Evolutionary conservation across 805 yeast genomes (phyloP), one percentile per base, ranked within the genome.

Genomic region (Metschnikowia borealis): DNA sequence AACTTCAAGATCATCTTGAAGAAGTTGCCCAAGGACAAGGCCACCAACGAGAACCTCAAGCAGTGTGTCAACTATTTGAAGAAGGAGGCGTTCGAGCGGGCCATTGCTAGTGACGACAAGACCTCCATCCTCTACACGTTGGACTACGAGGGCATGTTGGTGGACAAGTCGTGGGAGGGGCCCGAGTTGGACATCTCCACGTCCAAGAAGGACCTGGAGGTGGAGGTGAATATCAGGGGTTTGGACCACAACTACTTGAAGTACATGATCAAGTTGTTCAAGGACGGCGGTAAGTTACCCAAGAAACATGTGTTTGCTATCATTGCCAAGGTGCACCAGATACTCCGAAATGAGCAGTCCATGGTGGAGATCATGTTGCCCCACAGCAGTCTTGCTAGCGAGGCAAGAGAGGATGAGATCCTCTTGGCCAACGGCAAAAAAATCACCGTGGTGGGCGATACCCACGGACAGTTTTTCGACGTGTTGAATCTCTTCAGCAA

Each of bases 401-500:
- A 18, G 26, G 42, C 32, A 5, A 36, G 39, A 3, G 53, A 49
- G 1, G 71, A 68, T 44, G 69, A 65, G 38, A 55, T 64, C 10
- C 11, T 65, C 10, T 58, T 67, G 38, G 49, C 54, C 5, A 51
- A 51, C 14, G 70, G 75, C 62, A 67, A 73, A 48, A 79, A 71
- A 52, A 75, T 92, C 43, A 89, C 97, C 0, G 87, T 94, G 8
- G 94, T 96, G 59, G 99, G 99, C 57, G 99, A 94, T 67, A 92
- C 97, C 0, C 99, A 94, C 66, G 99, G 99, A 38, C 99, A 94
- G 69, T 90, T 87, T 65, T 92, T 80, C 62, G 99, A 94, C 65
- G 83, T 94, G 47, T 69, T 92, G 61, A 85, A 90, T 63, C 77
- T 94, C 47, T 92, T 94, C 67, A 67, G 77, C 33, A 75, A 65